A percentile compares a stretch with the other conserved stretches of the same genome.
phyloP scores from a whole-genome alignment of 2,329 filamentous ascomycete genomes.

The Falciphora oryzae region DNA sequence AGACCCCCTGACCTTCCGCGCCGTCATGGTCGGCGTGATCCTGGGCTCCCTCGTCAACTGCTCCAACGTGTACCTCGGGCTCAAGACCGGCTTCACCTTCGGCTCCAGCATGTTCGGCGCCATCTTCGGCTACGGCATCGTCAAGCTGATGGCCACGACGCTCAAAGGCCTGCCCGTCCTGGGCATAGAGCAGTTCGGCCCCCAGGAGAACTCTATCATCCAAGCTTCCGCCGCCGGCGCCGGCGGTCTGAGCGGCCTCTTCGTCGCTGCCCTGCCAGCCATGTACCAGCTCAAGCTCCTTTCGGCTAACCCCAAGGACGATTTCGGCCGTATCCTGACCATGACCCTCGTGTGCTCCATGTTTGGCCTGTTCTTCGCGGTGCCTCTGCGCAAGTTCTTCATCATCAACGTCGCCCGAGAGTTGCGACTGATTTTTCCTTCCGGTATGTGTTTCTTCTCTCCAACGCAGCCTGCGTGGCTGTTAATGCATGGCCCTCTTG shows the following conservation, averaged over 20 bases:
- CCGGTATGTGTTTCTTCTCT: conserved; percentile 21
- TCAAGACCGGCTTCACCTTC: conserved; percentile 48
- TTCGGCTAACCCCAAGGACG: conserved; percentile 40
- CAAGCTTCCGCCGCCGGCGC: conserved; percentile 55
- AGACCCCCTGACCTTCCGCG: conserved; percentile 48
- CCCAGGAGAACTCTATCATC: conserved; percentile 57
- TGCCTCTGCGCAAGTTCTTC: conserved; percentile 61
- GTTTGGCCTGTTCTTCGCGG: conserved; percentile 59
- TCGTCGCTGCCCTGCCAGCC: conserved; percentile 54
- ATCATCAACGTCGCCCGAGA: conserved; percentile 59
- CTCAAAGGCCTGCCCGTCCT: conserved; percentile 44
- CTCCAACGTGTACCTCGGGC: conserved; percentile 57
- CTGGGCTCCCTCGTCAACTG: conserved; percentile 56
- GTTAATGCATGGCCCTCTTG: too few species aligned
- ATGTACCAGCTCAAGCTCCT: conserved; percentile 52
- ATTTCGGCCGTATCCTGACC: conserved; percentile 53
- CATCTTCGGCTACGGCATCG: conserved; percentile 54
- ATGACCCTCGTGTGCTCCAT: conserved; percentile 57
- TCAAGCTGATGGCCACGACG: conserved; percentile 46
- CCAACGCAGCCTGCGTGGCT: background rate
- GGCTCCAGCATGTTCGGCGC: conserved; percentile 43
- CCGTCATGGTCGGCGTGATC: conserved; percentile 47
- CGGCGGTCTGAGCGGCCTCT: conserved; percentile 51
- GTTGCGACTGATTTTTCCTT: conserved; percentile 54
- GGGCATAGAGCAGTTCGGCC: conserved; percentile 46